Percentiles rank a stretch among this genome's conserved stretches.
phyloP scores from a whole-genome alignment of 805 yeast species.

The Candida multigemmis region DNA sequence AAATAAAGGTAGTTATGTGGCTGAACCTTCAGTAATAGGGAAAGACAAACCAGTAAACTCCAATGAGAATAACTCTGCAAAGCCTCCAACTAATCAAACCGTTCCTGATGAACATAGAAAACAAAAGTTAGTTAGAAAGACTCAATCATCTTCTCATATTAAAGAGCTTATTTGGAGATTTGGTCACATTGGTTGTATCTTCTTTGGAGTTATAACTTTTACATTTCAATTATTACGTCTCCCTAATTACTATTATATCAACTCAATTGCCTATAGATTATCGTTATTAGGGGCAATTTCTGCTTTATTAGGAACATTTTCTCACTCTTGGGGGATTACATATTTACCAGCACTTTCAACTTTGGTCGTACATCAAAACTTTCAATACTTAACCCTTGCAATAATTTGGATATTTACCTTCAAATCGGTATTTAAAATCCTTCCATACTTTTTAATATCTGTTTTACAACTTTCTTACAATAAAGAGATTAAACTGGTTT shows the following conservation, averaged over 20 bases:
- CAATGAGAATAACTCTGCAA: slow-evolving; percentile 3
- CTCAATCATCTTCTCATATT: slow-evolving; percentile 22
- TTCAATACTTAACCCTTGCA: slow-evolving; percentile 56
- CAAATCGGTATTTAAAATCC: slow-evolving; percentile 53
- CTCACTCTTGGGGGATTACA: slow-evolving; percentile 50
- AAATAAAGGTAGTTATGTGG: no score
- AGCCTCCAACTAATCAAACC: slow-evolving; percentile 12
- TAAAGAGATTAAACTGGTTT: slow-evolving; percentile 32
- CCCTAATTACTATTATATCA: slow-evolving; percentile 30
- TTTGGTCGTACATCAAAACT: slow-evolving; percentile 64
- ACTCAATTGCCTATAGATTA: slow-evolving; percentile 45
- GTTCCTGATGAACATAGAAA: slow-evolving; percentile 8
- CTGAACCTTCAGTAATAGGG: no score
- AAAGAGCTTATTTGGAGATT: slow-evolving; percentile 45
- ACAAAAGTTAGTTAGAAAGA: slow-evolving; percentile 21
- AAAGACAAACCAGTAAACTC: slow-evolving; percentile 9
- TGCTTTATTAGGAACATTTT: slow-evolving; percentile 44
- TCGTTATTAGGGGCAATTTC: slow-evolving; percentile 47
- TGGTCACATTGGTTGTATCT: slow-evolving; percentile 42
- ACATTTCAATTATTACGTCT: slow-evolving; percentile 31
- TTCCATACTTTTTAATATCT: slow-evolving; percentile 53
- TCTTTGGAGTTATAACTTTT: slow-evolving; percentile 33
- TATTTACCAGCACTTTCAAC: slow-evolving; percentile 53
- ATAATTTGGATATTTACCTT: slow-evolving; percentile 55
- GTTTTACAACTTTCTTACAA: slow-evolving; percentile 42